Evolutionary conservation across 208 protist genomes (phyloP).

Genomic region (Wallacemonas collosoma): DNA sequence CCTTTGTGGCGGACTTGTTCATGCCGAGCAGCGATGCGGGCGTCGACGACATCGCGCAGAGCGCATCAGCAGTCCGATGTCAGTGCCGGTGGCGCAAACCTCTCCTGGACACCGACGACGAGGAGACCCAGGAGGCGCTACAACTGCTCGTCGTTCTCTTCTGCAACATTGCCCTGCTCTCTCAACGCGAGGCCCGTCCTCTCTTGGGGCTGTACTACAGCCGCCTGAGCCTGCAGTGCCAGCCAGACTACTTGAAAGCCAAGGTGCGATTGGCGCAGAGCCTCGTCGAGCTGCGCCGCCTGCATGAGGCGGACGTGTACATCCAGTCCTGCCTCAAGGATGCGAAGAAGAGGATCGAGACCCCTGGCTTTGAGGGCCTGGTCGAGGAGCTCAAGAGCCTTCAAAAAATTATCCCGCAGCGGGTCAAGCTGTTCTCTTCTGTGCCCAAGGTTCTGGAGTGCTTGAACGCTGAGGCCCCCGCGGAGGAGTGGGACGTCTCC

Average conservation of each 20-base stretch:
- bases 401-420: neutral
- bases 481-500: conserved; percentile 2
- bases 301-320: conserved; percentile 11
- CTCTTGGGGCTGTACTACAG: conserved; percentile 17
- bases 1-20: neutral
- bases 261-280: neutral
- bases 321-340: neutral
- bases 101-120: neutral
- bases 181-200: neutral
- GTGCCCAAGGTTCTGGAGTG: conserved; percentile 1
- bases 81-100: neutral
- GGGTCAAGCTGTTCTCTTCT: neutral
- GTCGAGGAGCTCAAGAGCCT: conserved; percentile 2
- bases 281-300: conserved; percentile 9
- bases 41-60: neutral
- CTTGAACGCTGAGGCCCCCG: neutral
- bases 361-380: neutral
- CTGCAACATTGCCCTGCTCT: conserved; percentile 2
- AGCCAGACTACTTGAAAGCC: conserved; percentile 11
- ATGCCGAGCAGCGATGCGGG: neutral
- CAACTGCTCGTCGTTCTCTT: neutral
- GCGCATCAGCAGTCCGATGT: neutral
- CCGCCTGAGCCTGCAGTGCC: conserved; percentile 14
- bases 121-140: neutral
- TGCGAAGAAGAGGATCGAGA: neutral